phyloP scores from a whole-genome alignment of 2,329 filamentous ascomycete species.

The Aspergillus sp. region DNA sequence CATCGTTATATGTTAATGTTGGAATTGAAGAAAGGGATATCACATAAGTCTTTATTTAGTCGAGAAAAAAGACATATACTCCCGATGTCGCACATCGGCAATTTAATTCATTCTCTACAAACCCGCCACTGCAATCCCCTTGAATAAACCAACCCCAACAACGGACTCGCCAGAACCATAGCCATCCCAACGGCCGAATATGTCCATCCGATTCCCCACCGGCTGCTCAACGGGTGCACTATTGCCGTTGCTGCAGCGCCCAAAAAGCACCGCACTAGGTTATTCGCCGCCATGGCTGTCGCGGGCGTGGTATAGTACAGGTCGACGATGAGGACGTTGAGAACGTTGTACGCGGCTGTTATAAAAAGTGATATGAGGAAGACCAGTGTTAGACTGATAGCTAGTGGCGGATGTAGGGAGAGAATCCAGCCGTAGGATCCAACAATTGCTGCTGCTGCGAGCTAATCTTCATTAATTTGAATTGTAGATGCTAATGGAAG shows the following conservation, averaged over 20 bases:
- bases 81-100: too few species aligned
- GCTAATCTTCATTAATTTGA: conserved; percentile 19
- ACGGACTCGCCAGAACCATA: conserved; percentile 7
- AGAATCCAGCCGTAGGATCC: conserved; percentile 8
- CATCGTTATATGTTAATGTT: too few species aligned
- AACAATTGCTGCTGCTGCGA: conserved; percentile 9
- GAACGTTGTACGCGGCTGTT: conserved; percentile 35
- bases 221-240: conserved; percentile 16
- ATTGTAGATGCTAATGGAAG: conserved; percentile 36
- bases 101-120: not conserved
- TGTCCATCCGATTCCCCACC: conserved; percentile 10
- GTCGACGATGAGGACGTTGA: conserved; percentile 42
- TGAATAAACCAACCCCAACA: conserved; percentile 14
- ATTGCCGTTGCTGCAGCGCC: conserved; percentile 23
- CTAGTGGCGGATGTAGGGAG: conserved; percentile 12
- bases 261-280: conserved; percentile 27
- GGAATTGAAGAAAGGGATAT: too few species aligned
- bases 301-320: conserved; percentile 28
- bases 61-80: too few species aligned
- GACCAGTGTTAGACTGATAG: conserved; percentile 21
- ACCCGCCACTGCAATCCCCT: conserved; percentile 15
- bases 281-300: conserved; percentile 28
- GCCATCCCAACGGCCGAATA: conserved; percentile 11
- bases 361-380: conserved; percentile 32
- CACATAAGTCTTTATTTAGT: too few species aligned